phyloP scores from a whole-genome alignment of 2,329 filamentous ascomycete species.

The Leptographium wingfieldii region DNA sequence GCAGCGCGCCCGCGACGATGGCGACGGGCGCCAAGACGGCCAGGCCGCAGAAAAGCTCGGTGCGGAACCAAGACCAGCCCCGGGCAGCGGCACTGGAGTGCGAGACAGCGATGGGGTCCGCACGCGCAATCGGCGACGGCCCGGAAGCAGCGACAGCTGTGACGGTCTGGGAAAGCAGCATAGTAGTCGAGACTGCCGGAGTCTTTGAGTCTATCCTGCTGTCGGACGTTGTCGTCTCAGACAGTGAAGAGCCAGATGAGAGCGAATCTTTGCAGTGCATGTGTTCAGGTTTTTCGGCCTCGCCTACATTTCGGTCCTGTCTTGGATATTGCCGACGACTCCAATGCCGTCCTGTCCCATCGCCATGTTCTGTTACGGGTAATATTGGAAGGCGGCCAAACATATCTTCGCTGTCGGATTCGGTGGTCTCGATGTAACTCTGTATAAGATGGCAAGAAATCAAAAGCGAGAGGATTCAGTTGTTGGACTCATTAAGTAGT shows the following conservation, averaged over 20 bases:
- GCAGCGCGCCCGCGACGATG: background rate
- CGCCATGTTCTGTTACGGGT: background rate
- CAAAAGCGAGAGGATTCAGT: too few relatives aligned
- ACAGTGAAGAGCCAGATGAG: background rate
- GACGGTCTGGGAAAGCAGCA: background rate
- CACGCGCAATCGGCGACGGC: too few relatives aligned
- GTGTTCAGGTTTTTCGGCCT: background rate
- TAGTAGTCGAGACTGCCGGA: background rate
- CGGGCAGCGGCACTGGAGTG: background rate
- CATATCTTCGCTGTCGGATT: background rate
- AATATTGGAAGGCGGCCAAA: background rate
- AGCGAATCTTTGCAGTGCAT: background rate
- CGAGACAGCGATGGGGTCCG: too few relatives aligned
- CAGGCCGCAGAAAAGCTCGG: background rate
- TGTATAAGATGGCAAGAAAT: too few relatives aligned
- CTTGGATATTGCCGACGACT: background rate
- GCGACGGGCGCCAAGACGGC: background rate
- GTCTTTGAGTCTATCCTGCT: background rate
- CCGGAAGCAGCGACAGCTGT: background rate
- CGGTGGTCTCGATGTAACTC: too few relatives aligned
- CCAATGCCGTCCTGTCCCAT: background rate
- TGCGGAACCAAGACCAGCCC: background rate
- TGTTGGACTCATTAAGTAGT: too few relatives aligned
- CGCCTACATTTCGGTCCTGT: background rate
- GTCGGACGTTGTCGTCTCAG: background rate